Base-by-base conservation (phyloP, 2,329 filamentous ascomycete genomes). In the Cercospora brassicicola region DNA sequence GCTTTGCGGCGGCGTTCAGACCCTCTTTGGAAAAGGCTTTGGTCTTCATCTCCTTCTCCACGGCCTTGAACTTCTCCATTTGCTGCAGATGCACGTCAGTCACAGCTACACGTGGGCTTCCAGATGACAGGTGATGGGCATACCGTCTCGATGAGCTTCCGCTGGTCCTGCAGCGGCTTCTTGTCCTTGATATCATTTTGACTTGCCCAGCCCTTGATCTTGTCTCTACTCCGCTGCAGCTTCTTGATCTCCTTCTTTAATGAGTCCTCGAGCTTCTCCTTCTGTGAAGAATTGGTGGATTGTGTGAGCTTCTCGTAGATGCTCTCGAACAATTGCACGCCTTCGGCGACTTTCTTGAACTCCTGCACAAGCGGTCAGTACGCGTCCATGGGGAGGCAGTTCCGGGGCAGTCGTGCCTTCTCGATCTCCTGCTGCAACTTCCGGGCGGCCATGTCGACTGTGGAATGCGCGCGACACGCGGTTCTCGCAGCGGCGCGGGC, bases 31-130 rank as follows among this genome's bases (percentile, higher is more conserved):
- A 98, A 82, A 97, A 99, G 69, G 95, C 95, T 82, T 99, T 99
- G 66, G 95, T 99, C 86, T 99, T 99, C 95, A 99, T 98, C 77
- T 97, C 95, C 85, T 99, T 99, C 82, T 99, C 95, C 63, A 99
- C 95, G n/a, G 94, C 94, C 84, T 99, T 99, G 88, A 99, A 99
- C 77, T 93, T 93, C 83, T 99, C 95, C 95, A 99, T 99, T 91
- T 94, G 90, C 92, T 95, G 60, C 33, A 30, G 59, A 26, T 48
- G 15, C 63, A 42, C 28, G 68, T 74, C 68, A 75, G 74, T 73
- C 64, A 39, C 62, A 62, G 60, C 66, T 64, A 42, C 42, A 31
- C 28, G 23, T n/a, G 26, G 23, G 15, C 28, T n/a, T 9, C 26
- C 57, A 48, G 33, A 36, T 18, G 48, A 60, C 53, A 61, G 48